Percentiles rank a stretch among this genome's conserved stretches.
These are phyloP conservation scores for Fusarium concolor DNA, from an alignment of 2,329 filamentous ascomycete species.

Conservation along the genomic window DNA sequence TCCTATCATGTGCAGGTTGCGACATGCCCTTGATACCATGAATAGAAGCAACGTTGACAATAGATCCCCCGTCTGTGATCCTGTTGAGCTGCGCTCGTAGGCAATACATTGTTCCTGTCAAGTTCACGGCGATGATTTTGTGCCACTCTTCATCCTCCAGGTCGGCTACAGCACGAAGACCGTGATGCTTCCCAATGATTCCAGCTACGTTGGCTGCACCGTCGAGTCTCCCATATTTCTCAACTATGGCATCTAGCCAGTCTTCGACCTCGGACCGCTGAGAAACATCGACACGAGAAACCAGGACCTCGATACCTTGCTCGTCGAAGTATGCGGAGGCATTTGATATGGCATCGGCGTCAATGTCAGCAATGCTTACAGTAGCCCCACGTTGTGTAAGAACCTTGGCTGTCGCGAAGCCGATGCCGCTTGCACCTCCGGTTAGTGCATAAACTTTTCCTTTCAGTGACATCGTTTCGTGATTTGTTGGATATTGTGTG, in stretches of 20 bases:
- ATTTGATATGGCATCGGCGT: conserved; percentile 45
- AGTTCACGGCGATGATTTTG: conserved; percentile 60
- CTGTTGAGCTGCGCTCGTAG: conserved; percentile 59
- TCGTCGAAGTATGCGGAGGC: conserved; percentile 49
- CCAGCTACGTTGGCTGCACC: conserved; percentile 68
- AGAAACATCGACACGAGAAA: conserved; percentile 61
- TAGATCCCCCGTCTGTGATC: conserved; percentile 60
- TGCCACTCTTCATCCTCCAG: conserved; percentile 62
- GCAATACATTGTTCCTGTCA: conserved; percentile 65
- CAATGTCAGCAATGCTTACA: conserved; percentile 56
- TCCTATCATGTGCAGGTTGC: not conserved
- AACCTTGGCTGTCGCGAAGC: conserved; percentile 55
- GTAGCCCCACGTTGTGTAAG: conserved; percentile 53
- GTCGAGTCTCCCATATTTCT: conserved; percentile 64
- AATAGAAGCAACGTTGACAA: conserved; percentile 68
- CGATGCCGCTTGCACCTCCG: conserved; percentile 59
- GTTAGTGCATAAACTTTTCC: conserved; percentile 56
- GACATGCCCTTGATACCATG: conserved; percentile 58
- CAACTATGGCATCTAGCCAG: conserved; percentile 61
- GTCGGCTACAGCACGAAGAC: conserved; percentile 54
- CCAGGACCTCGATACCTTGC: conserved; percentile 47
- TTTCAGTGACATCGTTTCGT: conserved; percentile 45
- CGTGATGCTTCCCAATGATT: conserved; percentile 60
- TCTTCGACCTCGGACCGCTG: conserved; percentile 60
- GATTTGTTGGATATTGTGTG: not conserved